Percentiles rank a stretch among this genome's conserved stretches.
Conservation (phyloP, 1,139 yeast genomes). For the Geotrichum phurueaensis region DNA sequence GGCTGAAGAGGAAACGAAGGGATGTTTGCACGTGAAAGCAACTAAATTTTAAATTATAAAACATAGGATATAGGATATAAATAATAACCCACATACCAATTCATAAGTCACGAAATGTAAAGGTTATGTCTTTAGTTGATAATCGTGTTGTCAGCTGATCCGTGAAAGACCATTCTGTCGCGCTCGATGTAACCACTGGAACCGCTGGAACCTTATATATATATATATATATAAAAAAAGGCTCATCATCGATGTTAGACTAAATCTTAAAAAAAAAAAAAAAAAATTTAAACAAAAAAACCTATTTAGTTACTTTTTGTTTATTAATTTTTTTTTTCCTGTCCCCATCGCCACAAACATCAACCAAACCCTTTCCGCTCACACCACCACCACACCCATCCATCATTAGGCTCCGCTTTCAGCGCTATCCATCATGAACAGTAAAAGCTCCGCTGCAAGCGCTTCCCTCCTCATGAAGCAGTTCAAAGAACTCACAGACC, state of each 20-base stretch:
- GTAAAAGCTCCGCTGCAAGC: slow-evolving; percentile 19
- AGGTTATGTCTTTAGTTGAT: neutral
- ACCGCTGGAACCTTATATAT: neutral
- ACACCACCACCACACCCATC: slow-evolving; percentile 4
- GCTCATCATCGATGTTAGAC: neutral
- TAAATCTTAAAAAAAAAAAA: neutral
- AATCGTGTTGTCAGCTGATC: neutral
- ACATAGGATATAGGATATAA: neutral
- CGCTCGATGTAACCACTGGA: neutral
- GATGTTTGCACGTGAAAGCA: neutral
- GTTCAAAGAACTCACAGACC: slow-evolving; percentile 87
- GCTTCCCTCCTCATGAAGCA: slow-evolving; percentile 89
- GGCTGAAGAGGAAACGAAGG: neutral
- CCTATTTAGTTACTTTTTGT: neutral
- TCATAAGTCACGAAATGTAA: neutral
- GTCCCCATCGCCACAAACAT: neutral
- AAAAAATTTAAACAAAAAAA: neutral
- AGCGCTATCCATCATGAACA: slow-evolving; percentile 5
- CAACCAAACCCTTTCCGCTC: neutral
- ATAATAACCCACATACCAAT: no score
- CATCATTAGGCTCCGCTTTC: neutral
- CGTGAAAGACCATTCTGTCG: neutral
- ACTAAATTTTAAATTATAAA: neutral
- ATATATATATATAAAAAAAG: neutral
- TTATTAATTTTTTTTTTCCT: neutral